Percentiles rank a stretch among this genome's conserved stretches.
Evolutionary conservation across 257 asterid genomes (phyloP).

Genomic region (Buddleja alternifolia): DNA sequence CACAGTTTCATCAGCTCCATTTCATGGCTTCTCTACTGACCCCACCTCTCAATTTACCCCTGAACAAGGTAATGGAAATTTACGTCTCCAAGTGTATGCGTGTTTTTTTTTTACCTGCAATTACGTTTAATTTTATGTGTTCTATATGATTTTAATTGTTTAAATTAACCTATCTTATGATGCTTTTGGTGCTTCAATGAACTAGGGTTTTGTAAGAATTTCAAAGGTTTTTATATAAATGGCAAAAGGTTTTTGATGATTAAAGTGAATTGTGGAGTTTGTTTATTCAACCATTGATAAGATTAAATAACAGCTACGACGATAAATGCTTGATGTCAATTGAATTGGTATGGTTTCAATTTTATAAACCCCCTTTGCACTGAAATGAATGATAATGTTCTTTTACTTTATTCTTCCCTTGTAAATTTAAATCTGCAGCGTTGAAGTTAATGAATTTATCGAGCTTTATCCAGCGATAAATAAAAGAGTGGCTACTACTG

Average conservation of each 20-base stretch:
- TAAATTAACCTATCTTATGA: neutral
- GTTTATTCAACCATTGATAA: constrained; percentile 1
- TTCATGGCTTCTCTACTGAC: constrained; percentile 67
- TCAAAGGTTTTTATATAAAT: neutral
- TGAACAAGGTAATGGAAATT: constrained; percentile 46
- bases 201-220: neutral
- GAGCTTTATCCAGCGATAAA: constrained; percentile 4
- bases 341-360: neutral
- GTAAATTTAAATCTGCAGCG: neutral
- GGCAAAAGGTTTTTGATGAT: neutral
- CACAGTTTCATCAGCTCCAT: constrained; percentile 20
- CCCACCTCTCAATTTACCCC: constrained; percentile 50
- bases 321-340: neutral
- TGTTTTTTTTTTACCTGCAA: neutral
- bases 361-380: neutral
- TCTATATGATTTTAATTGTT: neutral
- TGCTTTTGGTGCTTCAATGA: neutral
- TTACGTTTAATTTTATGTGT: constrained; percentile 9
- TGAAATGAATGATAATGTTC: neutral
- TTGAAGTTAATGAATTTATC: neutral
- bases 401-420: neutral
- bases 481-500: constrained; percentile 2
- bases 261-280: neutral
- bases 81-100: neutral
- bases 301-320: neutral